Percentiles rank a stretch among this genome's conserved stretches.
Evolutionary conservation across 192 early-diverging fungal genomes (phyloP).

Genomic region (Gaertneriomyces semiglobifer): DNA sequence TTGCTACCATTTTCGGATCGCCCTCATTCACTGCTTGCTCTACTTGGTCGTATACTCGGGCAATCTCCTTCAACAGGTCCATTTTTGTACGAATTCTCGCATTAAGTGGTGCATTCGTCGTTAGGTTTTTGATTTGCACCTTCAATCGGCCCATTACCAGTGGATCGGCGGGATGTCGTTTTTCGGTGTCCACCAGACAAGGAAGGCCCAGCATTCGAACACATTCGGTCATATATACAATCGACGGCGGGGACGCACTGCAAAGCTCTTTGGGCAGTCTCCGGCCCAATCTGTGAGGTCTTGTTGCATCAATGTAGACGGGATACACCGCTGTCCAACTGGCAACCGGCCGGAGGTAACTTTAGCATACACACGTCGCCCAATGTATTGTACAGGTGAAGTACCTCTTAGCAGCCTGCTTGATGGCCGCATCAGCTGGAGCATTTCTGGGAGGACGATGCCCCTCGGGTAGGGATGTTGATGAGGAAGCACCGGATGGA

Average conservation of each 20-base stretch:
- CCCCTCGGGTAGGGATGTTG: too few relatives aligned
- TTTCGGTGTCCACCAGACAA: conserved; percentile 31
- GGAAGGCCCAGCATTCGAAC: conserved; percentile 25
- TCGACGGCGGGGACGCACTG: conserved; percentile 24
- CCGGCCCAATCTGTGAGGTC: conserved; percentile 21
- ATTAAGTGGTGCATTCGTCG: conserved; percentile 18
- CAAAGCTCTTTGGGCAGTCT: conserved; percentile 9
- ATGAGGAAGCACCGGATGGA: background rate
- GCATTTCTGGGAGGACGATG: background rate
- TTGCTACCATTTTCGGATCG: conserved; percentile 20
- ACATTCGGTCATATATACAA: conserved; percentile 39
- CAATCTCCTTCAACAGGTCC: conserved; percentile 32
- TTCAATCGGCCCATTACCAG: conserved; percentile 39
- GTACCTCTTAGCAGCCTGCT: conserved; percentile 17
- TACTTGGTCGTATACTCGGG: conserved; percentile 15
- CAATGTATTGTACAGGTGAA: background rate
- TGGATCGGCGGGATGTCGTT: conserved; percentile 47
- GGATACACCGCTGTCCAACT: conserved; percentile 41
- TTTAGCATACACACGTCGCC: conserved; percentile 5
- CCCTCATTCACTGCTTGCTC: conserved; percentile 23
- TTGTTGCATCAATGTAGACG: conserved; percentile 35
- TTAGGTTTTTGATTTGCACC: conserved; percentile 24
- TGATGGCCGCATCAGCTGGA: conserved; percentile 8
- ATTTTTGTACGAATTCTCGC: conserved; percentile 24
- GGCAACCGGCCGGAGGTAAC: background rate